Evolutionary conservation across 2,329 filamentous ascomycete genomes (phyloP).

Genomic region (Cryphonectria carpinicola): DNA sequence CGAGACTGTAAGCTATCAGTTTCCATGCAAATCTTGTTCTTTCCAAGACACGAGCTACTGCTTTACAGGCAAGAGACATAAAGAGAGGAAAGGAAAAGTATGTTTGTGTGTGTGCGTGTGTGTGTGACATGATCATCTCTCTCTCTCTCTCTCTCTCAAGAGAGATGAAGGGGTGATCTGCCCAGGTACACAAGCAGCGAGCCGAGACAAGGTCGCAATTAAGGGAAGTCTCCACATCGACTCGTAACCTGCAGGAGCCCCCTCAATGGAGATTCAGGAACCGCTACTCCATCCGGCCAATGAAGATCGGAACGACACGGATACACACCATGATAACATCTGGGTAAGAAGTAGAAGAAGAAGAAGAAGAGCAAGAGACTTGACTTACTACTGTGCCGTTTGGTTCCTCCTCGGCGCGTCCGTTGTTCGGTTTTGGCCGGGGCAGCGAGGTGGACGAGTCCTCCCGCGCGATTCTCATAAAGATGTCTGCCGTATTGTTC

Average conservation of each 20-base stretch:
- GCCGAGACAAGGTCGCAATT: slow-evolving; percentile 25
- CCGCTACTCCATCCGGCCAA: slow-evolving; percentile 24
- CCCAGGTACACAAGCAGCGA: slow-evolving; percentile 18
- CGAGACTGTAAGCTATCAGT: slow-evolving; percentile 49
- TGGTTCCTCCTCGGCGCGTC: slow-evolving; percentile 39
- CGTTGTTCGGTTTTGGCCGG: slow-evolving; percentile 41
- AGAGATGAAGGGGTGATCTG: slow-evolving; percentile 23
- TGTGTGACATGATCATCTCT: slow-evolving; percentile 13
- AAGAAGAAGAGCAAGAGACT: slow-evolving; percentile 12
- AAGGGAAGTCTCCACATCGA: slow-evolving; percentile 25
- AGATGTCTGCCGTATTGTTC: slow-evolving; percentile 59
- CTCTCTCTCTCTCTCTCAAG: not conserved
- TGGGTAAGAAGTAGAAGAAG: not conserved
- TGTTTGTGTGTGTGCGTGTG: not conserved
- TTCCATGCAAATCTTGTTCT: slow-evolving; percentile 21
- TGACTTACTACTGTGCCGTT: slow-evolving; percentile 25
- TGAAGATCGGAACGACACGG: slow-evolving; percentile 8
- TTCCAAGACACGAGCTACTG: slow-evolving; percentile 27
- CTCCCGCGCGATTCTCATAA: slow-evolving; percentile 62
- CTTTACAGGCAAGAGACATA: not conserved
- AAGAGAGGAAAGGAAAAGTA: not conserved
- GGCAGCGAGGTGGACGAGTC: slow-evolving; percentile 41
- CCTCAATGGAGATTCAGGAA: slow-evolving; percentile 21
- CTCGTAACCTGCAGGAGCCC: slow-evolving; percentile 26
- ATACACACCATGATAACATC: not conserved